phyloP scores from a whole-genome alignment of 805 yeast genomes.

The Maudiozyma bulderi region DNA sequence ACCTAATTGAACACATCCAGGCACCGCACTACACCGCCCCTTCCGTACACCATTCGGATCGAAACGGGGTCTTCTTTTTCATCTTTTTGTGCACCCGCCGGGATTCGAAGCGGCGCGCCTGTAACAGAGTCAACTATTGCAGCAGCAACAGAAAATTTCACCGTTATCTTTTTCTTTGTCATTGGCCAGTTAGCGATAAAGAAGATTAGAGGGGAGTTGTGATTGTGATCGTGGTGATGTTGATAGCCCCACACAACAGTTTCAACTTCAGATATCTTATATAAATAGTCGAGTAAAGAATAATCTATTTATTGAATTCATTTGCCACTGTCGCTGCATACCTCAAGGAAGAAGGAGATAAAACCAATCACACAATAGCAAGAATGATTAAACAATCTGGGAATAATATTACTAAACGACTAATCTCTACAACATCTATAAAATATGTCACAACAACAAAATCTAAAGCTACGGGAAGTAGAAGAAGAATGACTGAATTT shows the following conservation, averaged over 20 bases:
- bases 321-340: too few relatives aligned
- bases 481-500: constrained; percentile 50
- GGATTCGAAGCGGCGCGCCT: not conserved
- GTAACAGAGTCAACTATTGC: too few relatives aligned
- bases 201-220: not conserved
- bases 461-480: constrained; percentile 7
- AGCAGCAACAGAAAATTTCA: too few relatives aligned
- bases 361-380: not conserved
- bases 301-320: too few relatives aligned
- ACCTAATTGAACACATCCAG: too few relatives aligned
- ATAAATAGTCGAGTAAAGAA: too few relatives aligned
- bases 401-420: not conserved
- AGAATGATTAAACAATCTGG: not conserved
- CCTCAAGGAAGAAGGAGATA: not conserved
- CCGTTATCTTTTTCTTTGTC: not conserved
- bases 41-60: too few relatives aligned
- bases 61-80: too few relatives aligned
- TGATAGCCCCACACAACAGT: too few relatives aligned
- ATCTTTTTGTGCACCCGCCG: not conserved
- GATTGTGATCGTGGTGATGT: too few relatives aligned
- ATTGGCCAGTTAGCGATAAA: not conserved
- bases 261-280: too few relatives aligned
- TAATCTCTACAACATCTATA: not conserved
- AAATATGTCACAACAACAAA: not conserved
- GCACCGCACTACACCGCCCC: too few relatives aligned